Evolutionary conservation across 495 filamentous ascomycete genomes (phyloP).

Genomic region (Penicillium manginii): DNA sequence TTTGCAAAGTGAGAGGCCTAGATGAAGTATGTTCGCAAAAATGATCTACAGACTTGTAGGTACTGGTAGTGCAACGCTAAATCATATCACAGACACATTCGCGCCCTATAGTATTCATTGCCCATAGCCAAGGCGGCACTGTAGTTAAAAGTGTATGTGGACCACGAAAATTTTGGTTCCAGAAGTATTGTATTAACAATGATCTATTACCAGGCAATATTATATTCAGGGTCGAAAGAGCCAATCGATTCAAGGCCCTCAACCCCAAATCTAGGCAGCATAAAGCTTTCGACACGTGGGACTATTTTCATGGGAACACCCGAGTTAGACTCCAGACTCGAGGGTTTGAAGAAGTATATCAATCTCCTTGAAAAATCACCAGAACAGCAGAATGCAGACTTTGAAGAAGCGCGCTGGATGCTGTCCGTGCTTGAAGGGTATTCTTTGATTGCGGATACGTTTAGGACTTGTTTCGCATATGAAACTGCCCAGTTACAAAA

Average conservation of each 20-base stretch:
- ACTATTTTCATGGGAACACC: slow-evolving; percentile 11
- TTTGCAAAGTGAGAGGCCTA: slow-evolving; percentile 27
- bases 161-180: no score
- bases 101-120: slow-evolving; percentile 40
- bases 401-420: slow-evolving; percentile 11
- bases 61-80: not conserved
- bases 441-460: not conserved
- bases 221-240: not conserved
- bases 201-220: slow-evolving; percentile 2
- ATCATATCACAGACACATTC: slow-evolving; percentile 14
- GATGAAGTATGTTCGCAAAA: slow-evolving; percentile 22
- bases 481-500: not conserved
- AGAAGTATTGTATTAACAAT: not conserved
- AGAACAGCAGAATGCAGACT: not conserved
- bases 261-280: not conserved
- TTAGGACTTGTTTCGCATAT: not conserved
- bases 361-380: not conserved
- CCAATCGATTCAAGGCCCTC: not conserved
- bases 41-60: not conserved
- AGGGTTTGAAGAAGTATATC: slow-evolving; percentile 1
- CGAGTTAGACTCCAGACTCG: slow-evolving; percentile 5
- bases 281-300: slow-evolving; percentile 2
- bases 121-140: slow-evolving; percentile 38
- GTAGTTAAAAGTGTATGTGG: slow-evolving; percentile 36
- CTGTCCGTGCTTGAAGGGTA: not conserved